phyloP scores from a whole-genome alignment of 1,139 yeast genomes.

The Kurtzmaniella quercitrusa region DNA sequence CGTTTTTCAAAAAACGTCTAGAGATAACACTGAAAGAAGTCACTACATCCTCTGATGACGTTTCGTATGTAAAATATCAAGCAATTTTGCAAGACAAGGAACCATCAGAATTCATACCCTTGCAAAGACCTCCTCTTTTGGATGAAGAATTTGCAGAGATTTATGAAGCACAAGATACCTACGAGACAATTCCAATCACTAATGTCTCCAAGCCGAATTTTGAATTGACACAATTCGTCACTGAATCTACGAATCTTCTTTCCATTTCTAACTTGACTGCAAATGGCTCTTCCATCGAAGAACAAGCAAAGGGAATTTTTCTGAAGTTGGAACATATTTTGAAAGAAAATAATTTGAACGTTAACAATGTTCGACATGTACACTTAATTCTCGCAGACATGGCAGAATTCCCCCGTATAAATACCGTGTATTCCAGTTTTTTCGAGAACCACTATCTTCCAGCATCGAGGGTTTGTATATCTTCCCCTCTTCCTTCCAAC shows the following conservation, averaged over 20 bases:
- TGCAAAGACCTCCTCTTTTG: slow-evolving; percentile 43
- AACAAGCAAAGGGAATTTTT: slow-evolving; percentile 50
- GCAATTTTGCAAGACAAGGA: slow-evolving; percentile 41
- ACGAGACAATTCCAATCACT: neutral
- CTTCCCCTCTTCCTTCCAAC: slow-evolving; percentile 44
- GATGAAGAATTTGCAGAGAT: slow-evolving; percentile 45
- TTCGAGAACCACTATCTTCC: slow-evolving; percentile 63
- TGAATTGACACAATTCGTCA: neutral
- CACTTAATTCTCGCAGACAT: slow-evolving; percentile 62
- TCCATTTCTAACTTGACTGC: slow-evolving; percentile 50
- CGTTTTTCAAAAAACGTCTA: slow-evolving; percentile 63
- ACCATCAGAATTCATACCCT: slow-evolving; percentile 20
- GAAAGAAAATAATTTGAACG: slow-evolving; percentile 18
- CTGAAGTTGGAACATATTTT: slow-evolving; percentile 33
- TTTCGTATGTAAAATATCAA: slow-evolving; percentile 54
- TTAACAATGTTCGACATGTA: slow-evolving; percentile 50
- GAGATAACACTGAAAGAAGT: slow-evolving; percentile 39
- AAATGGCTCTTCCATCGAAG: slow-evolving; percentile 23
- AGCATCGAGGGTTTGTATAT: slow-evolving; percentile 85
- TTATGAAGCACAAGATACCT: slow-evolving; percentile 9
- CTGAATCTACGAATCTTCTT: slow-evolving; percentile 12
- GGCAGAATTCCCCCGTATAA: slow-evolving; percentile 57
- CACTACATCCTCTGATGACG: slow-evolving; percentile 55
- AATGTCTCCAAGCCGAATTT: neutral
- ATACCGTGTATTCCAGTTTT: slow-evolving; percentile 50